These are phyloP conservation scores for Colletotrichum sp. DNA, from an alignment of 2,329 filamentous ascomycete genomes.

Conservation along the genomic window DNA sequence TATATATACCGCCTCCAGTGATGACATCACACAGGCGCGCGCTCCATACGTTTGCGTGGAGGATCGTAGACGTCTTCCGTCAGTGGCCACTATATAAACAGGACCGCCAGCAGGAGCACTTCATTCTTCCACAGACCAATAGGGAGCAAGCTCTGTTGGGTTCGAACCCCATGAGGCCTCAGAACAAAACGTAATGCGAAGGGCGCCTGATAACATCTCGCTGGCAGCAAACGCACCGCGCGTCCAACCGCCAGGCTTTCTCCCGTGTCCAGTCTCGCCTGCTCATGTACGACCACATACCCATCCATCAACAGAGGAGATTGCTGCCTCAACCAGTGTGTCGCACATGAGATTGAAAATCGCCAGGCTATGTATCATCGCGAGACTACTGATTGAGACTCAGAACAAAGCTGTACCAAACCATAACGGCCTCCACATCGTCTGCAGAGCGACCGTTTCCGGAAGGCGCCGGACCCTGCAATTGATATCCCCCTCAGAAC, in stretches of 20 bases:
- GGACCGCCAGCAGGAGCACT: neutral
- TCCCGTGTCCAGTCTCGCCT: neutral
- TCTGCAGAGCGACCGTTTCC: neutral
- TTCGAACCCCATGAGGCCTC: neutral
- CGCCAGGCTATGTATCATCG: neutral
- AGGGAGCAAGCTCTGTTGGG: no score
- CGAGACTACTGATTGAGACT: neutral
- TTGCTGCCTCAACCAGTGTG: neutral
- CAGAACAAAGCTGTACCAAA: neutral
- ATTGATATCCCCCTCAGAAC: neutral
- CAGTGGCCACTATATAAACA: neutral
- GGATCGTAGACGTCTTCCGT: neutral
- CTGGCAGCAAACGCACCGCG: neutral
- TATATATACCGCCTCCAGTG: neutral
- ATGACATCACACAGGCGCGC: accelerated
- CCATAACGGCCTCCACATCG: neutral
- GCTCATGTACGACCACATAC: no score
- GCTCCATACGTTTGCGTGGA: neutral
- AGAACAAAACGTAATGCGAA: neutral
- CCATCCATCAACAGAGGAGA: no score
- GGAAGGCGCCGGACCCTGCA: neutral
- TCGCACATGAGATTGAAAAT: neutral
- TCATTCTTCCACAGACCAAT: neutral
- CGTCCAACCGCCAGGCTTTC: neutral
- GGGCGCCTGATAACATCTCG: neutral